These are phyloP conservation scores for Cephalotrichum gorgonifer DNA, from an alignment of 2,329 filamentous ascomycete genomes.

Conservation along the genomic window DNA sequence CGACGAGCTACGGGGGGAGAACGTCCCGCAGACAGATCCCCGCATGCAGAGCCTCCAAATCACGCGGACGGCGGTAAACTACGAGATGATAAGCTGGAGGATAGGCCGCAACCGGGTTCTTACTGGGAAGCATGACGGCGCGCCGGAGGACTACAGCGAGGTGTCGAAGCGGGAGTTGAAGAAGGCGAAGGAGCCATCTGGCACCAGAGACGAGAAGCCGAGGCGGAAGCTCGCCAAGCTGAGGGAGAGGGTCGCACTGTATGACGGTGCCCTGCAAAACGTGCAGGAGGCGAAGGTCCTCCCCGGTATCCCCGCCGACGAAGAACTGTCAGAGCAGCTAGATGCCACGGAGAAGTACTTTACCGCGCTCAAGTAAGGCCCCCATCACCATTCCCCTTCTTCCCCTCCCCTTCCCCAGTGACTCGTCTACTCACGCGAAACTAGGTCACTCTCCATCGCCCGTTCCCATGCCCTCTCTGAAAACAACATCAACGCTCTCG, in stretches of 20 bases:
- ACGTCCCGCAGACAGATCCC: constrained; percentile 70
- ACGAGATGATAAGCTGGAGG: constrained; percentile 87
- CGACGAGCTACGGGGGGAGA: constrained; percentile 77
- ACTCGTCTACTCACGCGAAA: neutral
- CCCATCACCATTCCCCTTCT: constrained; percentile 9
- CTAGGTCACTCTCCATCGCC: constrained; percentile 72
- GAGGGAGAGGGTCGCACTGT: constrained; percentile 79
- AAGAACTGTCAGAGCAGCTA: constrained; percentile 65
- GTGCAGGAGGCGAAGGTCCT: constrained; percentile 83
- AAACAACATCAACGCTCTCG: constrained; percentile 70
- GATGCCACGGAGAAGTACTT: constrained; percentile 75
- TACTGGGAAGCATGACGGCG: constrained; percentile 72
- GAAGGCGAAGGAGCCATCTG: constrained; percentile 23
- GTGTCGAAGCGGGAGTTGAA: constrained; percentile 38
- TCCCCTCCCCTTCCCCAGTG: neutral
- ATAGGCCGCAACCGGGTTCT: constrained; percentile 87
- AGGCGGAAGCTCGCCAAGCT: constrained; percentile 70
- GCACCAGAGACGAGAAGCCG: constrained; percentile 51
- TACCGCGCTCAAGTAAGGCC: constrained; percentile 74
- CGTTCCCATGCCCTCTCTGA: constrained; percentile 71
- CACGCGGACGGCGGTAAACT: constrained; percentile 86
- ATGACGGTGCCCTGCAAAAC: constrained; percentile 84
- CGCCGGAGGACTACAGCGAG: constrained; percentile 40
- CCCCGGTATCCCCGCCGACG: constrained; percentile 79
- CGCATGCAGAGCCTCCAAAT: constrained; percentile 90